Evolutionary conservation across 2,329 filamentous ascomycete species (phyloP).

Genomic region (Ophiostoma novo-ulmi): DNA sequence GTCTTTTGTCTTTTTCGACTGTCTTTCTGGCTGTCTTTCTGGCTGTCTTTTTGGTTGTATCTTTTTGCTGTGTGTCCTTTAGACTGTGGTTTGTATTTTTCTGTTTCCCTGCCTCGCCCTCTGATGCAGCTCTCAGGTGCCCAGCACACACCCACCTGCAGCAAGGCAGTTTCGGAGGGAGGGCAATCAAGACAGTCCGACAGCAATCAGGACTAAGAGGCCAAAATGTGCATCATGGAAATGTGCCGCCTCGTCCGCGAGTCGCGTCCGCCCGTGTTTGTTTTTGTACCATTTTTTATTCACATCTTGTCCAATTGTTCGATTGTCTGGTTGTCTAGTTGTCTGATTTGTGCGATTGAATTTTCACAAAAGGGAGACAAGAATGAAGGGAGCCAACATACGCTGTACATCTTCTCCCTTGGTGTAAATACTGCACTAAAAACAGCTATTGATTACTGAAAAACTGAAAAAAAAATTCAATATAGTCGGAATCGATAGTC

Average conservation of each 20-base stretch:
- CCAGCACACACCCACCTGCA: constrained; percentile 7
- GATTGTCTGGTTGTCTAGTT: background rate
- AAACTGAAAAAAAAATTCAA: background rate
- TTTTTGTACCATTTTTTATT: background rate
- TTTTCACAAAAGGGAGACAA: background rate
- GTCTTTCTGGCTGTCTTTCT: background rate
- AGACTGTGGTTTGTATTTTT: background rate
- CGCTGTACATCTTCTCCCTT: constrained; percentile 5
- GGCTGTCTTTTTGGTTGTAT: too few species aligned
- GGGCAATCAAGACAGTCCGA: background rate
- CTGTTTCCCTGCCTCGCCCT: constrained; percentile 9
- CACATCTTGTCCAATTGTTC: background rate
- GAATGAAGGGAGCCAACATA: constrained; percentile 14
- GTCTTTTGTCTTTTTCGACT: constrained; percentile 1
- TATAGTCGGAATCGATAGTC: background rate
- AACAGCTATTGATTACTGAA: constrained; percentile 4
- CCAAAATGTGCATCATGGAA: background rate
- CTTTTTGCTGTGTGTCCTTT: background rate
- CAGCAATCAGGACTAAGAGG: background rate
- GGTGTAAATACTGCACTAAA: constrained; percentile 7
- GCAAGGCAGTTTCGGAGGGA: background rate
- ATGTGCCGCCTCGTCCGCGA: background rate
- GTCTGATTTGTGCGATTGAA: background rate
- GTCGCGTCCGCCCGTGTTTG: constrained; percentile 5
- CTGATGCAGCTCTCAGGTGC: constrained; percentile 16